Conservation (phyloP, 2,329 filamentous ascomycete species). For the Penicillium digitatum region DNA sequence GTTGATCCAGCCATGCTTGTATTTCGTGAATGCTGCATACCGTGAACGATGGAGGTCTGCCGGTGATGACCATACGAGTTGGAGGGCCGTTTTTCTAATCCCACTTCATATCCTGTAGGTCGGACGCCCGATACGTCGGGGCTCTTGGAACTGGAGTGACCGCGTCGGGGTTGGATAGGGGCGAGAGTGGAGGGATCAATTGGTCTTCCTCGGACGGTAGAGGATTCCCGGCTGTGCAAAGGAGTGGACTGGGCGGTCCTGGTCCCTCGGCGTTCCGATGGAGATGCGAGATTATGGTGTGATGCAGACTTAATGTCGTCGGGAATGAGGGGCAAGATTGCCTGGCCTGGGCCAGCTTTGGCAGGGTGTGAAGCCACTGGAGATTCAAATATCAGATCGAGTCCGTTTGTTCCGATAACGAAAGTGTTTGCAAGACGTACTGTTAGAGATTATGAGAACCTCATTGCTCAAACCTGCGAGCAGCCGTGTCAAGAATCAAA, state of each 20-base stretch:
- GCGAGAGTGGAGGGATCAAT: slow-evolving; percentile 35
- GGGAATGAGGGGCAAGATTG: slow-evolving; percentile 40
- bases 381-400: slow-evolving; percentile 7
- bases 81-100: slow-evolving; percentile 42
- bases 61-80: slow-evolving; percentile 80
- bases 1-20: slow-evolving; percentile 68
- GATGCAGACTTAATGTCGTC: slow-evolving; percentile 38
- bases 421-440: not conserved
- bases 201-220: slow-evolving; percentile 42
- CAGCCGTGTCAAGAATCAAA: not conserved
- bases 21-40: slow-evolving; percentile 84
- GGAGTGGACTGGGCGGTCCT: slow-evolving; percentile 38
- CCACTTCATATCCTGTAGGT: slow-evolving; percentile 36
- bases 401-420: slow-evolving; percentile 3
- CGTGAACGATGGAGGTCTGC: slow-evolving; percentile 95
- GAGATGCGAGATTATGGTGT: slow-evolving; percentile 38
- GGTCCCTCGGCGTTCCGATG: slow-evolving; percentile 36
- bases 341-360: slow-evolving; percentile 39
- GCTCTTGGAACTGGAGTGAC: slow-evolving; percentile 43
- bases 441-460: not conserved
- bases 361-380: slow-evolving; percentile 38
- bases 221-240: slow-evolving; percentile 45
- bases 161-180: slow-evolving; percentile 37
- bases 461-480: slow-evolving; percentile 3
- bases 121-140: slow-evolving; percentile 37